Conservation (phyloP, 2,329 filamentous ascomycete species). For the Teratosphaeriaceae sp. region DNA sequence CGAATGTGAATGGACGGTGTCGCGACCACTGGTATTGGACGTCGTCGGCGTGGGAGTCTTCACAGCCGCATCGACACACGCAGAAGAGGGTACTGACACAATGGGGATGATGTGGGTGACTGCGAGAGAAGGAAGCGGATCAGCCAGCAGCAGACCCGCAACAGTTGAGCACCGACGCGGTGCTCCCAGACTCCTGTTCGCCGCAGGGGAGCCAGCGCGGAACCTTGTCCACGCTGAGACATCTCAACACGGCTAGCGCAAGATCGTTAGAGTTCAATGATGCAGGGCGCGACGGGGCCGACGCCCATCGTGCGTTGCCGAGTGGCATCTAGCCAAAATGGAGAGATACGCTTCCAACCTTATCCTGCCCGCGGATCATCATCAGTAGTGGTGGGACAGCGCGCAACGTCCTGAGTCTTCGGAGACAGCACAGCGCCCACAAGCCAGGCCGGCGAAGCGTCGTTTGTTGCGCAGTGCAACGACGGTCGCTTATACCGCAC, state of each 20-base stretch:
- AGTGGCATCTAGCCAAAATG: neutral
- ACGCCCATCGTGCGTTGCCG: neutral
- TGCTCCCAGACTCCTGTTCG: constrained; percentile 12
- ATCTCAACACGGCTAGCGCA: constrained; percentile 1
- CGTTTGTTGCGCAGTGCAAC: too few species aligned
- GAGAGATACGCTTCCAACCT: neutral
- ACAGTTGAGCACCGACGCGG: neutral
- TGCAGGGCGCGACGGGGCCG: constrained; percentile 4
- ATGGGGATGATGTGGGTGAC: too few species aligned
- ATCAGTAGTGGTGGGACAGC: neutral
- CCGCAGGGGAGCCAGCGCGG: neutral
- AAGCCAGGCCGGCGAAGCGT: too few species aligned
- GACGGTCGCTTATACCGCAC: too few species aligned
- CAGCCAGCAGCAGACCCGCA: neutral
- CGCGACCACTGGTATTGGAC: too few species aligned
- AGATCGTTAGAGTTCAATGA: constrained; percentile 3
- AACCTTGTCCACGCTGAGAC: constrained; percentile 9
- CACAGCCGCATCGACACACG: neutral
- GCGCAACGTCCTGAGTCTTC: too few species aligned
- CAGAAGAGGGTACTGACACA: constrained; percentile 1
- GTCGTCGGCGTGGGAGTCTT: too few species aligned
- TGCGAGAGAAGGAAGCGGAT: constrained; percentile 1
- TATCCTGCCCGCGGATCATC: neutral
- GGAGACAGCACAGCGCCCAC: too few species aligned
- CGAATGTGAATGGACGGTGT: too few species aligned